Evolutionary conservation across 2,329 filamentous ascomycete genomes (phyloP), one percentile per base, ranked within the genome.

Genomic region (Aspergillus sp.): DNA sequence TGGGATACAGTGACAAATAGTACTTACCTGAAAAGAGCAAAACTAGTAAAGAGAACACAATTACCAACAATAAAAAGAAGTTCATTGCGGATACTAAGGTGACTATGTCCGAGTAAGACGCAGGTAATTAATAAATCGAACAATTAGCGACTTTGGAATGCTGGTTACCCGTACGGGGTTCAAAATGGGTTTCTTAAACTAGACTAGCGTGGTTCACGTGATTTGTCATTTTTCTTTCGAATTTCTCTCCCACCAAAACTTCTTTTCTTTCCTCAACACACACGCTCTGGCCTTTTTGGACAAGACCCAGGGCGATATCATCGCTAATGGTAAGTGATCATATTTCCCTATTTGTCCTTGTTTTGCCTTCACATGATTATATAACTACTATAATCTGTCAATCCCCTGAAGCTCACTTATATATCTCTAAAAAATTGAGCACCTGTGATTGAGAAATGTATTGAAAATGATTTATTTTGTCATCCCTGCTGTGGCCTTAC

Each of bases 361-460:
- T 44, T 4, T 29, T 42, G 34, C 7, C 27, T 58, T 67, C 61
- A 67, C 65, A 86, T 85, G 83, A 86, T 82, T 80, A 81, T 71
- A 75, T 63, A 71, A 71, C 72, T 72, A 69, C 68, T 57, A 69
- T 73, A 81, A 86, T 88, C 84, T 88, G 84, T 88, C 84, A 88
- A 87, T 88, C 84, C 81, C 76, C 84, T 85, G 83, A 87, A 73
- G 72, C 72, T 71, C 66, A 57, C 49, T 59, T 58, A n/a, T 58
- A 57, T 56, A 66, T 65, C 59, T 67, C 59, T 39, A 7, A 63
- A 52, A 58, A 58, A 58, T 43, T 50, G 65, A 66, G 65, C 61
- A 65, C 51, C 55, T 52, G 61, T 66, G 64, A 68, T 57, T 69
- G 68, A 71, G 66, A 69, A 71, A 68, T 53, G 66, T 70, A 70